These are phyloP conservation scores for Gillenia trifoliata DNA, from an alignment of 306 rosid species.

Conservation along the genomic window DNA sequence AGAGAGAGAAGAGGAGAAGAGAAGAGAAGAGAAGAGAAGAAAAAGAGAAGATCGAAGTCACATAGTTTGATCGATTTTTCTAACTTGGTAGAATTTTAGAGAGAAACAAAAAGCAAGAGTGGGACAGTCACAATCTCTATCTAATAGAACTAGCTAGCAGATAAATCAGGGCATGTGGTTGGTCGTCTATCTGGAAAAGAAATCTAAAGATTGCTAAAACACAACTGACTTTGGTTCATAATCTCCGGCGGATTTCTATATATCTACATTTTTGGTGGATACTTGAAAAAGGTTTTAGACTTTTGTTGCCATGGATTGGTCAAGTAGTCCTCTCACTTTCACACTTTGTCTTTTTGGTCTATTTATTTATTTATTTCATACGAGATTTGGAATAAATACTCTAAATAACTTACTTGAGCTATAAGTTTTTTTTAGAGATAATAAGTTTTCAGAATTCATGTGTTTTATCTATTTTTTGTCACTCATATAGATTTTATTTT, in stretches of 20 bases:
- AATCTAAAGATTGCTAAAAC: neutral
- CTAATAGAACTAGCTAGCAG: neutral
- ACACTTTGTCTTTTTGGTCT: neutral
- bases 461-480: too few species aligned
- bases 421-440: too few species aligned
- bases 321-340: neutral
- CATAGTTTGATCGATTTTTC: neutral
- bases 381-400: too few species aligned
- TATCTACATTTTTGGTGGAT: neutral
- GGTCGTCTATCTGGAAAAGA: neutral
- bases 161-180: neutral
- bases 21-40: too few species aligned
- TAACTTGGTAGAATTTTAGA: neutral
- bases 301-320: neutral
- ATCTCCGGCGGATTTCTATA: neutral
- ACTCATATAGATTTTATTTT: too few species aligned
- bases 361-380: neutral
- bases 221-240: neutral
- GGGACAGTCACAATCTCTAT: too few species aligned
- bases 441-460: too few species aligned
- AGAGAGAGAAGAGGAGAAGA: neutral
- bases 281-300: neutral
- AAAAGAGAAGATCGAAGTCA: neutral
- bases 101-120: too few species aligned
- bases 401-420: too few species aligned